Conservation (phyloP, 2,329 filamentous ascomycete species). For the Sporothrix mexicana region DNA sequence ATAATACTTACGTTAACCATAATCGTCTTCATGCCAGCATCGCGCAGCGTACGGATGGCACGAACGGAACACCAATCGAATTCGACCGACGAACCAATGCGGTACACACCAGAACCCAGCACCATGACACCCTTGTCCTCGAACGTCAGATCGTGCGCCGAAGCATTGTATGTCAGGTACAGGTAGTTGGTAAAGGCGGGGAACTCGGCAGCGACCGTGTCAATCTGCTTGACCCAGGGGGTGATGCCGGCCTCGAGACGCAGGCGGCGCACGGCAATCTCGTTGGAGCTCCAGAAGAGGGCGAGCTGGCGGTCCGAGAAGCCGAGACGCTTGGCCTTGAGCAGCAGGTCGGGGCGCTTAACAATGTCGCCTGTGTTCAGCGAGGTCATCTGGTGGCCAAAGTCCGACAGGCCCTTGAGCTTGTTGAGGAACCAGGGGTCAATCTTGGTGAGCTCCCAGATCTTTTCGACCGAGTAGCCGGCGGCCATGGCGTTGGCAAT, state of each 20-base stretch:
- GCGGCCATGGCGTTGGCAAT: slow-evolving; percentile 97
- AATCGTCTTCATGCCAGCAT: slow-evolving; percentile 86
- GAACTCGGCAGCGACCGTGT: slow-evolving; percentile 97
- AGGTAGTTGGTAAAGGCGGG: slow-evolving; percentile 94
- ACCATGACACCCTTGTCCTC: slow-evolving; percentile 95
- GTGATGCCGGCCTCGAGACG: slow-evolving; percentile 85
- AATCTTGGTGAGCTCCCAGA: slow-evolving; percentile 98
- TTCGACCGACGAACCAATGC: slow-evolving; percentile 96
- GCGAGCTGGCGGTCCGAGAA: slow-evolving; percentile 94
- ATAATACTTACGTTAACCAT: slow-evolving; percentile 72
- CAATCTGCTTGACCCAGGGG: slow-evolving; percentile 96
- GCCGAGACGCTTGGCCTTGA: slow-evolving; percentile 88
- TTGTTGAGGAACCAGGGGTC: slow-evolving; percentile 98
- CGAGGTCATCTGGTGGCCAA: slow-evolving; percentile 76
- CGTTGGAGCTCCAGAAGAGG: slow-evolving; percentile 93
- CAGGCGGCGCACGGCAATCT: slow-evolving; percentile 83
- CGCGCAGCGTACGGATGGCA: slow-evolving; percentile 86
- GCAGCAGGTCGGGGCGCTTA: slow-evolving; percentile 68
- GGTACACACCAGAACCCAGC: slow-evolving; percentile 91
- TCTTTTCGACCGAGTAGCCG: slow-evolving; percentile 93
- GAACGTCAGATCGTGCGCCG: slow-evolving; percentile 81
- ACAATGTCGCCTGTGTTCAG: slow-evolving; percentile 70
- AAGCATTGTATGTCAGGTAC: slow-evolving; percentile 93
- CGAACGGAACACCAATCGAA: slow-evolving; percentile 99
- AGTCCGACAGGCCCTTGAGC: slow-evolving; percentile 89